Base-by-base conservation (phyloP, 306 rosid species). In the Casuarina equisetifolia region DNA sequence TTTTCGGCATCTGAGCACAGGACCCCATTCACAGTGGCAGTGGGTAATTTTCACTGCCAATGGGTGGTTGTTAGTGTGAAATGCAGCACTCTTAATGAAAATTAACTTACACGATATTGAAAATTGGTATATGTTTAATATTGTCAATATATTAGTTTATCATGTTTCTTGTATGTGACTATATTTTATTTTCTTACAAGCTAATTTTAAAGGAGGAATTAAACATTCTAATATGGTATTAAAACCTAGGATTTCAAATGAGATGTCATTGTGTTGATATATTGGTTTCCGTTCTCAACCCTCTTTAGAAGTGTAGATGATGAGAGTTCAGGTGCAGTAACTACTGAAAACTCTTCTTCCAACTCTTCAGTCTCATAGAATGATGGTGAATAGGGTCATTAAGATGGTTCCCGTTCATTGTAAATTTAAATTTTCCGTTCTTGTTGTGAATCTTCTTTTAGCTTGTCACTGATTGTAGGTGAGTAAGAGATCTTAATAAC, bases 271-370 rank as follows among this genome's bases (percentile, higher is more conserved):
- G 32, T 25, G 32, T 25, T 25, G 32, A 25, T 25, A 25, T 0
- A 25, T 25, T 25, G 32, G 32, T 25, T 25, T 25, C 32, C 97
- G 0, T 87, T 91, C 85, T 95, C 99, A 16, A 83, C 92, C 63
- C 91, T 87, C 48, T 74, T 79, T 36, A 81, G 82, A 82, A 82
- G 62, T 78, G 96, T 85, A 80, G 96, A 95, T 44, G 90, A 86
- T 64, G 99, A 86, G 74, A 74, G 90, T 76, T 80, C 82, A 0
- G 97, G 99, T 43, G 90, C 89, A 55, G 83, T 95, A 73, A 95
- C 97, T n/a, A 88, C 88, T 62, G 93, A 95, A 80, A 92, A 89
- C 83, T 89, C 98, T 71, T 83, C 96, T 25, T 78, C 88, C 19
- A 86, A 86, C 80, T 91, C 99, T 74, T 86, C 84, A 0, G 89